Conservation (phyloP, 2,329 filamentous ascomycete genomes). For the Huntiella savannae region DNA sequence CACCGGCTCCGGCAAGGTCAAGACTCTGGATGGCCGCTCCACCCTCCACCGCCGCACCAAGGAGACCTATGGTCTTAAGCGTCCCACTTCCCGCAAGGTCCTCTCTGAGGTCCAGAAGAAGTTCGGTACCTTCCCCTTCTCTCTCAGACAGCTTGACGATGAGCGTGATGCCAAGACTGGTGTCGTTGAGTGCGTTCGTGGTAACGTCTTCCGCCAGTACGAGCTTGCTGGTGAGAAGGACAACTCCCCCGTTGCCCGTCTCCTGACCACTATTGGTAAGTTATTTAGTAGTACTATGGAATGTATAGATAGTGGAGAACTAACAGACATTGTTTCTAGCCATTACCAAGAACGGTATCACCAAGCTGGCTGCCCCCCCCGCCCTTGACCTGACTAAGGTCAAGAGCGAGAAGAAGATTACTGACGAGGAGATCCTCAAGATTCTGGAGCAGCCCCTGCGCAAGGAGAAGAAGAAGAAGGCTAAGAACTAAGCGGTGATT, state of each 20-base stretch:
- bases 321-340: constrained; percentile 30
- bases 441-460: constrained; percentile 82
- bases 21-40: constrained; percentile 68
- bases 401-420: constrained; percentile 96
- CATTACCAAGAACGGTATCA: constrained; percentile 93
- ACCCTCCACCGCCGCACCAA: constrained; percentile 87
- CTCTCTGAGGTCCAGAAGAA: constrained; percentile 92
- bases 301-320: neutral
- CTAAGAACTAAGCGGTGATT: constrained; percentile 31
- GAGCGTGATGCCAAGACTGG: constrained; percentile 92
- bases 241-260: constrained; percentile 59
- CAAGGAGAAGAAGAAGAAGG: constrained; percentile 82
- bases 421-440: constrained; percentile 85
- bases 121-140: constrained; percentile 96
- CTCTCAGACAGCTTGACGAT: constrained; percentile 86
- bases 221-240: constrained; percentile 93
- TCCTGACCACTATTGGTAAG: constrained; percentile 86
- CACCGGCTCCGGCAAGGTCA: constrained; percentile 83
- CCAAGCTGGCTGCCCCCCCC: constrained; percentile 62
- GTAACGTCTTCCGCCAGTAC: constrained; percentile 84
- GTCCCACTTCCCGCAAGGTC: constrained; percentile 78
- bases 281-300: constrained; percentile 14
- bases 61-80: constrained; percentile 84
- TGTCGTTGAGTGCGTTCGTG: constrained; percentile 87
- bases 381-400: constrained; percentile 60